Percentiles rank a stretch among this genome's conserved stretches.
Conservation (phyloP, 1,284 basidiomycete genomes). For the Pseudozyma pruni region DNA sequence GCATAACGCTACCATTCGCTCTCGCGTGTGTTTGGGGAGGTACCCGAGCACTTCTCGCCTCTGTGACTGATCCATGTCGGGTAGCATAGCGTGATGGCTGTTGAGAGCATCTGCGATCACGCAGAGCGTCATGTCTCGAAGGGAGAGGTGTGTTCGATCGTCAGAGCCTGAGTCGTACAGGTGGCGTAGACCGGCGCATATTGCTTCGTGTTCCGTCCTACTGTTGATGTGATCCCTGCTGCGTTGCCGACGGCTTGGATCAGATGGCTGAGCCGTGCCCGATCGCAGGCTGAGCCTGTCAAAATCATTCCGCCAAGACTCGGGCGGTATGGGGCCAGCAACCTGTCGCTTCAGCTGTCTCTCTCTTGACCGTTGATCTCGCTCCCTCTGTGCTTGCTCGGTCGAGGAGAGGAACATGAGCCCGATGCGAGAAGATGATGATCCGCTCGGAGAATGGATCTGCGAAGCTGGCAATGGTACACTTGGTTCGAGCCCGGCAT, state of each 20-base stretch:
- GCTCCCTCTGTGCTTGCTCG: slow-evolving; percentile 23
- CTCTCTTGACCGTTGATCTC: slow-evolving; percentile 17
- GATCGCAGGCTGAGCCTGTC: slow-evolving; percentile 25
- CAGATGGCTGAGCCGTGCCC: too few relatives aligned
- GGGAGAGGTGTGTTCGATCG: background rate
- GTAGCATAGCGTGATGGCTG: background rate
- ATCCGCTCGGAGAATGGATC: too few relatives aligned
- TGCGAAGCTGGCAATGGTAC: too few relatives aligned
- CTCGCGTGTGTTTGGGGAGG: slow-evolving; percentile 25
- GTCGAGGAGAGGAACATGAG: slow-evolving; percentile 32
- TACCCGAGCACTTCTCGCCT: slow-evolving; percentile 21
- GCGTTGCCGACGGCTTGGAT: too few relatives aligned
- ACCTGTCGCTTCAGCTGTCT: slow-evolving; percentile 38
- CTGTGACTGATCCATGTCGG: slow-evolving; percentile 8
- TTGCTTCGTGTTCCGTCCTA: background rate
- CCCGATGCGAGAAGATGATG: slow-evolving; percentile 32
- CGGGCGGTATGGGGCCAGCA: slow-evolving; percentile 46
- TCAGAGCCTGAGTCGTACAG: background rate
- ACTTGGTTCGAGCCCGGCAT: background rate
- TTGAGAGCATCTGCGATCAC: slow-evolving; percentile 35
- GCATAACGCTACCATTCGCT: slow-evolving; percentile 26
- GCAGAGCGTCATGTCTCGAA: slow-evolving; percentile 36
- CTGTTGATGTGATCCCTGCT: too few relatives aligned
- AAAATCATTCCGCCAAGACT: slow-evolving; percentile 46
- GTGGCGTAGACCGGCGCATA: slow-evolving; percentile 19